A percentile compares a stretch with the other conserved stretches of the same genome.
Conservation (phyloP, 2,329 filamentous ascomycete genomes). For the Fusarium redolens region DNA sequence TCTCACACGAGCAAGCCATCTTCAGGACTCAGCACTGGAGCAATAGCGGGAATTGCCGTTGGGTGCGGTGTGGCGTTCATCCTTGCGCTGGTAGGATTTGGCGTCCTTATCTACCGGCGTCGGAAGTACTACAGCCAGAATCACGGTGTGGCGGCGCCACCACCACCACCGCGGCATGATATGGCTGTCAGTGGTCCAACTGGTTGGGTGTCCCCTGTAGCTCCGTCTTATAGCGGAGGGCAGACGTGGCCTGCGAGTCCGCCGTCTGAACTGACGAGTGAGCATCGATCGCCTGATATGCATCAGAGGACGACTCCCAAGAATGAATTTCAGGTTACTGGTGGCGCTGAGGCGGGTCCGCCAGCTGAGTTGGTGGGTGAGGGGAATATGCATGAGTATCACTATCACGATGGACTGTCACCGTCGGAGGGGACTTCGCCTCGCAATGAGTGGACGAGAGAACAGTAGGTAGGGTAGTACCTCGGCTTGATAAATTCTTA, state of each 20-base stretch:
- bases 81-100: background rate
- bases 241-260: background rate
- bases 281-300: background rate
- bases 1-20: background rate
- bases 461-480: too few relatives aligned
- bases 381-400: background rate
- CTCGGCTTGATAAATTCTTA: too few relatives aligned
- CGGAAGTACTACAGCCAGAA: conserved; percentile 7
- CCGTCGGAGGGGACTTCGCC: background rate
- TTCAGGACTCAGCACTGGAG: background rate
- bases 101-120: background rate
- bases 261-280: background rate
- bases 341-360: background rate
- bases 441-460: background rate
- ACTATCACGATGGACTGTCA: background rate
- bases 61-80: background rate
- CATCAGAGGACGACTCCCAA: background rate
- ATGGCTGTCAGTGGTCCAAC: background rate
- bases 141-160: conserved; percentile 12
- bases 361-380: background rate
- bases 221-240: background rate
- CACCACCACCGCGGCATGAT: background rate
- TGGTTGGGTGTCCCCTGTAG: background rate
- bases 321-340: background rate
- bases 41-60: conserved; percentile 13